These are phyloP conservation scores for Aspergillus spinulosporus DNA, from an alignment of 2,329 filamentous ascomycete species.

Conservation along the genomic window DNA sequence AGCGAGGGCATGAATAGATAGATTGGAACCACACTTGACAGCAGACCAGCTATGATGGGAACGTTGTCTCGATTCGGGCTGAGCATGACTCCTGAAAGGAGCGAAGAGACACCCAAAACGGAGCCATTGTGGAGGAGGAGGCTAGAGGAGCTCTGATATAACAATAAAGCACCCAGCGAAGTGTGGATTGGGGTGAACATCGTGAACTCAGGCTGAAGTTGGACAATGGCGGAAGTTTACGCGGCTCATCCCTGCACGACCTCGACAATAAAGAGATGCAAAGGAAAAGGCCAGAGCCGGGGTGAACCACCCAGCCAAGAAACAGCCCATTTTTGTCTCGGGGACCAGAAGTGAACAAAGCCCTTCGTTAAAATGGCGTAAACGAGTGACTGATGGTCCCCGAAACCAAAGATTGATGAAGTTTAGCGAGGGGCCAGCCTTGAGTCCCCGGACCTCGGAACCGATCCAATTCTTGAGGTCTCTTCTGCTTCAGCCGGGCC, in stretches of 20 bases:
- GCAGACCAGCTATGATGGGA: constrained; percentile 49
- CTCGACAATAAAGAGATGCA: not conserved
- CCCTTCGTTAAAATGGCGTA: constrained; percentile 6
- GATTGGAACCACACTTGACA: constrained; percentile 46
- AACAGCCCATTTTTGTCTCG: constrained; percentile 4
- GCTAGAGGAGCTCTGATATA: constrained; percentile 52
- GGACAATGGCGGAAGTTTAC: not conserved
- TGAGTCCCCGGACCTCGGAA: not conserved
- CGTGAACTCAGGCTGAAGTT: not conserved
- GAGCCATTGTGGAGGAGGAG: constrained; percentile 55
- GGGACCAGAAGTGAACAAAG: constrained; percentile 12
- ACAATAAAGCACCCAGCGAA: constrained; percentile 51
- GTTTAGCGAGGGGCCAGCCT: not conserved
- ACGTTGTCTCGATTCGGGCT: constrained; percentile 45
- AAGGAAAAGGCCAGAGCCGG: not conserved
- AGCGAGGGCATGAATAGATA: constrained; percentile 48
- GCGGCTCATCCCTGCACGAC: not conserved
- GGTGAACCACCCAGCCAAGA: not conserved
- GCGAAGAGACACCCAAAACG: constrained; percentile 53
- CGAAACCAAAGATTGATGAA: constrained; percentile 4
- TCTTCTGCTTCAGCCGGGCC: not conserved
- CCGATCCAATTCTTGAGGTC: not conserved
- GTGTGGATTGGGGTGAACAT: constrained; percentile 59
- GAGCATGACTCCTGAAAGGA: constrained; percentile 45
- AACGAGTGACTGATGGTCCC: constrained; percentile 12